Percentiles rank a stretch among this genome's conserved stretches.
These are phyloP conservation scores for Halteria grandinella DNA, from an alignment of 73 alveolate species.

Conservation along the genomic window DNA sequence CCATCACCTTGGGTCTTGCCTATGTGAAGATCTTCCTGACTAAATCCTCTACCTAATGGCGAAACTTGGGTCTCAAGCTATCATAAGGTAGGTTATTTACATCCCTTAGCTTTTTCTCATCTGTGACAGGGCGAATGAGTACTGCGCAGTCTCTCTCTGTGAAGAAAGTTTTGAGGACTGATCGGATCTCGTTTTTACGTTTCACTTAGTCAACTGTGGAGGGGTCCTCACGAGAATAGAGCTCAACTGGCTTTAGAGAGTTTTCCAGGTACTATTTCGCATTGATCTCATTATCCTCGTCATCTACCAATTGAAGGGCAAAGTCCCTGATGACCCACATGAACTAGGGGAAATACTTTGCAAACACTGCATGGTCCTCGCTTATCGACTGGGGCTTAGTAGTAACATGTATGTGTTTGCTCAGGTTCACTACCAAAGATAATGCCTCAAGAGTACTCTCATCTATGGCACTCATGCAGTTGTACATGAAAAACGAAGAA, in stretches of 20 bases:
- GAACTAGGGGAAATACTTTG: slow-evolving; percentile 94
- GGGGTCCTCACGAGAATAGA: slow-evolving; percentile 52
- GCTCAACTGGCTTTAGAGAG: slow-evolving; percentile 77
- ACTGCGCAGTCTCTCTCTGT: slow-evolving; percentile 94
- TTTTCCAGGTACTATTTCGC: slow-evolving; percentile 81
- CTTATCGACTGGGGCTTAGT: slow-evolving; percentile 22
- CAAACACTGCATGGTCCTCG: slow-evolving; percentile 61
- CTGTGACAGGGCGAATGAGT: slow-evolving; percentile 95
- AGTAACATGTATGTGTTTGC: slow-evolving; percentile 90
- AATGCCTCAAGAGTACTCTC: slow-evolving; percentile 90
- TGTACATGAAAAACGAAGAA: slow-evolving; percentile 89
- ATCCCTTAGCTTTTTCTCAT: slow-evolving; percentile 93
- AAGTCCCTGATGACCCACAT: slow-evolving; percentile 99
- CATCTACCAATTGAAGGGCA: slow-evolving; percentile 87
- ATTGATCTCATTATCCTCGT: slow-evolving; percentile 67
- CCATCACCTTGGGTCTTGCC: slow-evolving; percentile 81
- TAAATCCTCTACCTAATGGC: slow-evolving; percentile 78
- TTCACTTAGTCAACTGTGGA: slow-evolving; percentile 75
- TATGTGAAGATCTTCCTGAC: slow-evolving; percentile 71
- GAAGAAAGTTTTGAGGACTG: slow-evolving; percentile 81
- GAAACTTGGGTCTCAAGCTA: slow-evolving; percentile 92
- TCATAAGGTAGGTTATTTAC: slow-evolving; percentile 90
- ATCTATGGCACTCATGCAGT: slow-evolving; percentile 97
- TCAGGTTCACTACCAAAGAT: slow-evolving; percentile 89
- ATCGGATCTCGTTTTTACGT: slow-evolving; percentile 86